Evolutionary conservation across 2,329 filamentous ascomycete species (phyloP).

Genomic region (Venturia asperata): DNA sequence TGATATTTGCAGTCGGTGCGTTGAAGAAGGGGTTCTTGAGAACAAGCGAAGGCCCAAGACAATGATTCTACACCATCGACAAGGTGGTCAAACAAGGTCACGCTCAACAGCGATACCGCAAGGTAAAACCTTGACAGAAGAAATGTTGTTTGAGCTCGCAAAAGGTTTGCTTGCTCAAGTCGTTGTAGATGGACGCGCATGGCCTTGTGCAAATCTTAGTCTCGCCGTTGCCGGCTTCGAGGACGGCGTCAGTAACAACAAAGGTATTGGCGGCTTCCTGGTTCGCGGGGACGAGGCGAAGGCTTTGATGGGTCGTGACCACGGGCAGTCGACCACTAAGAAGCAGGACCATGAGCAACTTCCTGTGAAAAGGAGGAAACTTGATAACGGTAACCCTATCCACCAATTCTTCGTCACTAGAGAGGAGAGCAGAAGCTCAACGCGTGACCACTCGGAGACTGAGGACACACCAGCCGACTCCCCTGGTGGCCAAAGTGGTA

Average conservation of each 20-base stretch:
- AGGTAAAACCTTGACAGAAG: conserved; percentile 66
- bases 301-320: conserved; percentile 31
- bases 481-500: neutral
- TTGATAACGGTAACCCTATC: conserved; percentile 27
- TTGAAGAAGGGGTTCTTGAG: conserved; percentile 85
- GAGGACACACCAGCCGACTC: neutral
- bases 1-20: conserved; percentile 81
- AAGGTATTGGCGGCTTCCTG: conserved; percentile 81
- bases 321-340: conserved; percentile 22
- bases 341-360: conserved; percentile 22
- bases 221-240: conserved; percentile 89
- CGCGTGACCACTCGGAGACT: neutral
- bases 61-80: conserved; percentile 75
- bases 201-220: conserved; percentile 88
- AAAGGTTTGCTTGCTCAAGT: conserved; percentile 72
- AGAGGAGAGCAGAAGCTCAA: conserved; percentile 14
- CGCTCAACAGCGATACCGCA: conserved; percentile 69
- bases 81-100: conserved; percentile 65
- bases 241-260: conserved; percentile 74
- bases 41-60: conserved; percentile 80
- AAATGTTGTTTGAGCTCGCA: conserved; percentile 64
- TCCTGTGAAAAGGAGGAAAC: conserved; percentile 31
- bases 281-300: conserved; percentile 56
- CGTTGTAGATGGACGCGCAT: conserved; percentile 67
- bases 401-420: conserved; percentile 17